Evolutionary conservation across 2,329 filamentous ascomycete genomes (phyloP), one percentile per base, ranked within the genome.

Genomic region (Pseudogymnoascus sp.): DNA sequence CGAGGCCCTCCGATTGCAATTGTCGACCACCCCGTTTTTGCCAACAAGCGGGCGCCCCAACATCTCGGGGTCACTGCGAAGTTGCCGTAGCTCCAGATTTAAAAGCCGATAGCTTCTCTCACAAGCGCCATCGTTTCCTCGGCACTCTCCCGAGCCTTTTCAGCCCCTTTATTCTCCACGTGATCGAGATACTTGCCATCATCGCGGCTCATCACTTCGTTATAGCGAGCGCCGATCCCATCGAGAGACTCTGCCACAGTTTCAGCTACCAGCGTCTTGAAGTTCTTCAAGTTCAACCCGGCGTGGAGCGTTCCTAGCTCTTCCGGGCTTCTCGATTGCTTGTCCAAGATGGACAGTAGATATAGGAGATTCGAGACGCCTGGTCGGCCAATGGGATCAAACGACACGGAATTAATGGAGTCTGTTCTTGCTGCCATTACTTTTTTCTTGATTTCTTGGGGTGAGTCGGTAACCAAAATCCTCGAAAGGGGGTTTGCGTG

Each of bases 351-450:
- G 23, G 86, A 86, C n/a, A 93, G 77, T 15, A 99, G 83, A 64
- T 91, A 86, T 1, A 99, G 76, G 11, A 99, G 79, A 73, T 97
- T 99, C 10, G 93, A 87, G 3, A 99, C 89, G 0, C 92, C 95
- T 0, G 93, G 93, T 23, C 95, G 82, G 0, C 69, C 71, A 0
- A 74, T 71, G 0, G 86, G 86, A 67, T 96, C 87, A 73, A 95
- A 97, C 0, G 85, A 86, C 42, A 97, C 84, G 1, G 76, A 75
- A 2, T 83, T 80, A 0, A 76, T 68, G 0, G 84, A 88, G 75
- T 99, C 95, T 1, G 95, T 97, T 33, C 91, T 74, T 7, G 95
- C 91, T 6, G 78, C 76, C 67, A 80, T 85, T 67, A 97, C 78
- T 73, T 96, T 96, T 57, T 76, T 75, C 19, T 77, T 75, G 66